Evolutionary conservation across 495 filamentous ascomycete species (phyloP).

Genomic region (Bombardia bombarda): DNA sequence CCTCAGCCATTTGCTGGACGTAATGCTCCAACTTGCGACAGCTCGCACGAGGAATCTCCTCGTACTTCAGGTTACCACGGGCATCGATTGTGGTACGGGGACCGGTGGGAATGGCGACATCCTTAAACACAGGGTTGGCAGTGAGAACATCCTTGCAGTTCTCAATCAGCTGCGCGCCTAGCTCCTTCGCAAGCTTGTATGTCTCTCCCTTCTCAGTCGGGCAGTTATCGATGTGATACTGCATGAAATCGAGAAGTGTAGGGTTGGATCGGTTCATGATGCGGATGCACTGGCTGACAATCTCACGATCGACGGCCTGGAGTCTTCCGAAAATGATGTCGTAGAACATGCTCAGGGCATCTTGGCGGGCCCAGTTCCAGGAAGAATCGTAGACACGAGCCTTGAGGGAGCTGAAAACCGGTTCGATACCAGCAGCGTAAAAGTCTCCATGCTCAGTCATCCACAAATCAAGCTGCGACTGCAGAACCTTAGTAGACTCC

Average conservation of each 20-base stretch:
- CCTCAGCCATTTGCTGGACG: conserved; percentile 96
- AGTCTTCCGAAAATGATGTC: conserved; percentile 97
- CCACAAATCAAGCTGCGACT: conserved; percentile 92
- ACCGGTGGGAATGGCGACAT: conserved; percentile 85
- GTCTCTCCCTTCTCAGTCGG: conserved; percentile 95
- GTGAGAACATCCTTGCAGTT: conserved; percentile 92
- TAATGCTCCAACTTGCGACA: conserved; percentile 98
- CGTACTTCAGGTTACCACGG: conserved; percentile 80
- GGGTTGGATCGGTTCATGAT: conserved; percentile 99
- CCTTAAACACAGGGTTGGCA: conserved; percentile 83
- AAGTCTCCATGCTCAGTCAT: conserved; percentile 91
- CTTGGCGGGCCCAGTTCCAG: conserved; percentile 99
- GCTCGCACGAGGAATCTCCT: conserved; percentile 79
- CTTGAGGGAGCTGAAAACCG: conserved; percentile 85
- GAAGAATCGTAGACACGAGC: conserved; percentile 95
- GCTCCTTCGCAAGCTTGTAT: conserved; percentile 90
- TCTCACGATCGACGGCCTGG: conserved; percentile 89
- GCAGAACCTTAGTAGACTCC: conserved; percentile 75
- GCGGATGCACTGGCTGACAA: conserved; percentile 94
- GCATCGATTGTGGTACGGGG: conserved; percentile 85
- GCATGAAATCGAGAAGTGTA: conserved; percentile 94
- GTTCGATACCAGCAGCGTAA: conserved; percentile 91
- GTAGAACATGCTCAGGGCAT: conserved; percentile 97
- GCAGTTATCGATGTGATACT: conserved; percentile 99
- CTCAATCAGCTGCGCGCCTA: conserved; percentile 91